Percentiles rank a stretch among this genome's conserved stretches.
Evolutionary conservation across 345 rosid species (phyloP).

Genomic region (Arabidopsis thaliana): DNA sequence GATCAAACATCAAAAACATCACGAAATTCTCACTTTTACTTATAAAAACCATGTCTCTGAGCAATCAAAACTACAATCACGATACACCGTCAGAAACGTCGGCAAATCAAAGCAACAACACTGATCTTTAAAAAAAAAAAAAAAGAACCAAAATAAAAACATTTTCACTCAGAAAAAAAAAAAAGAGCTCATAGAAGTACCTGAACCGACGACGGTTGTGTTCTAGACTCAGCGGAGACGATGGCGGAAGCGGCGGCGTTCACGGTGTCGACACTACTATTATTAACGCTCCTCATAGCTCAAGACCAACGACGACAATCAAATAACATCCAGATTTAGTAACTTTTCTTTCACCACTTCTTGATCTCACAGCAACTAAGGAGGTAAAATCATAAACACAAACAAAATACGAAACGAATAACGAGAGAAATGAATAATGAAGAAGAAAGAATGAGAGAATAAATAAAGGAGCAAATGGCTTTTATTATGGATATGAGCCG

Average conservation of each 20-base stretch:
- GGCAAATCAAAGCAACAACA: constrained; percentile 5
- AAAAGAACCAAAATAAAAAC: not conserved
- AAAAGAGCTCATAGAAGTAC: constrained; percentile 37
- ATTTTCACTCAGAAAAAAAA: not conserved
- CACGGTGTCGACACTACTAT: constrained; percentile 72
- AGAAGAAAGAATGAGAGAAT: constrained; percentile 14
- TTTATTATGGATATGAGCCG: constrained; percentile 32
- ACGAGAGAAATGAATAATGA: constrained; percentile 1
- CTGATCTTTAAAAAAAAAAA: not conserved
- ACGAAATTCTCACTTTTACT: not conserved
- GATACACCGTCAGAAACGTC: not conserved
- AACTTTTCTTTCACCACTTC: not conserved
- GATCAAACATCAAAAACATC: constrained; percentile 13
- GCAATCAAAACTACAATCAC: constrained; percentile 17
- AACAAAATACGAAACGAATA: not conserved
- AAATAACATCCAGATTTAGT: constrained; percentile 34
- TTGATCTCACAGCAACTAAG: constrained; percentile 42
- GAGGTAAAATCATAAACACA: constrained; percentile 3
- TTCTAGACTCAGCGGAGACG: constrained; percentile 82
- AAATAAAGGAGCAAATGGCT: constrained; percentile 3
- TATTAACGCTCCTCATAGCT: constrained; percentile 60
- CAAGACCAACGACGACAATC: constrained; percentile 10
- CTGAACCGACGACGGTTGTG: constrained; percentile 67
- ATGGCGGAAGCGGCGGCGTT: constrained; percentile 97
- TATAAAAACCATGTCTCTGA: constrained; percentile 3